These are phyloP conservation scores for Spiraea crenata DNA, from an alignment of 331 rosid genomes.

Conservation along the genomic window DNA sequence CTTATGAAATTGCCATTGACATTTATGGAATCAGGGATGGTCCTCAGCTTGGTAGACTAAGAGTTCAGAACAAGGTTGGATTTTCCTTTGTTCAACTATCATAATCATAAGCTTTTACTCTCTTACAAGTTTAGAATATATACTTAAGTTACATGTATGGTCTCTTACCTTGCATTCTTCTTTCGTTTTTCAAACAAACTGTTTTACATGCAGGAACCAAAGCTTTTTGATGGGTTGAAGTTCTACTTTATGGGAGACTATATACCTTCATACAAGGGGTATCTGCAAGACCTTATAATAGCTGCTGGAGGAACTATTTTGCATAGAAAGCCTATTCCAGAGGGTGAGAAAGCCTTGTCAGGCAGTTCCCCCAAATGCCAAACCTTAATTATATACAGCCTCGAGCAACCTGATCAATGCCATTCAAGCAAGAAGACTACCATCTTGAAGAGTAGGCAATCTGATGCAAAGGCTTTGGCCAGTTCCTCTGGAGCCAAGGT, in stretches of 20 bases:
- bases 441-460: constrained; percentile 38
- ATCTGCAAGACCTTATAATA: constrained; percentile 66
- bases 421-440: constrained; percentile 32
- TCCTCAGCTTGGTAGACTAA: constrained; percentile 79
- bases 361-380: constrained; percentile 33
- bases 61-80: constrained; percentile 69
- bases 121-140: background rate
- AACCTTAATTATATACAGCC: constrained; percentile 66
- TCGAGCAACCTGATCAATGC: constrained; percentile 62
- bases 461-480: constrained; percentile 65
- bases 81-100: constrained; percentile 4
- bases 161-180: background rate
- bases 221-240: constrained; percentile 66
- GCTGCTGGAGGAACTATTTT: constrained; percentile 88
- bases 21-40: constrained; percentile 76
- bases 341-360: constrained; percentile 20
- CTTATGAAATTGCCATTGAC: constrained; percentile 71
- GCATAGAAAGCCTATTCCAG: constrained; percentile 74
- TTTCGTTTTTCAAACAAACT: background rate
- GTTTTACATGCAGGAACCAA: constrained; percentile 65
- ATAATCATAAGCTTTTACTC: background rate
- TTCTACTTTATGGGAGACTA: constrained; percentile 78
- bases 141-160: background rate
- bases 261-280: constrained; percentile 64
- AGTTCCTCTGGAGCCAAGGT: constrained; percentile 56